Base-by-base conservation (phyloP, 495 filamentous ascomycete species). In the Hypoxylon fragiforme region DNA sequence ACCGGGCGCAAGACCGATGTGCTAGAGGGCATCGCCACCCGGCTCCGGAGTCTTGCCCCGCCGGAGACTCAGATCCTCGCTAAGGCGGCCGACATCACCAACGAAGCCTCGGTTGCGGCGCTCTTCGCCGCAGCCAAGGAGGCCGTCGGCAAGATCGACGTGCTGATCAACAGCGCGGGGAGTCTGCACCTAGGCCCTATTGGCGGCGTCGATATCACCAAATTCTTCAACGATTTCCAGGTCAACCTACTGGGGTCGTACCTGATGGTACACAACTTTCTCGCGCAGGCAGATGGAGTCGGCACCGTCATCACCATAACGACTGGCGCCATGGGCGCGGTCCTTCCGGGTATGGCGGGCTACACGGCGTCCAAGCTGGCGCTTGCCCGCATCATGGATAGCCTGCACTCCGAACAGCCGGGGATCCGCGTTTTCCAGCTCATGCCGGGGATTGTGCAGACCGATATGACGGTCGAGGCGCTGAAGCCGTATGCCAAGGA, bases 101-200 rank as follows among this genome's bases (percentile, higher is more conserved):
- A 57, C 38, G 63, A 65, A 34, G 36, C 44, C 2, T 62, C 63
- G 11, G 69, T 72, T 7, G 47, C 59, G 18, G 54, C 44, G 7
- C 66, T 74, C 5, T 77, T 71, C 42, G 39, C 58, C 4, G 53
- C 65, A 15, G 66, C 74, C 7, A 50, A 65, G 7, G 57, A 62
- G 3, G 62, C 62, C 1, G 69, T 73, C 52, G 70, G 72, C 13
- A 54, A 54, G 8, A 60, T 75, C 7, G 70, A 78, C 50, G 61
- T 76, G 0, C 54, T 76, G n/a, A 46, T 77, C 31, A 75, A 73
- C 50, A 72, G 71, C 37, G 72, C 71, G 1, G 73, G 72, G 13
- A 28, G 18, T 32, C 21, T 60, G 56, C 24, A 61, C 2, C 24
- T 14, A 6, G 51, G 28, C 12, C 30, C 57, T 2, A 32, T 50